phyloP scores from a whole-genome alignment of 495 filamentous ascomycete genomes.

The Chaetomium tenue region DNA sequence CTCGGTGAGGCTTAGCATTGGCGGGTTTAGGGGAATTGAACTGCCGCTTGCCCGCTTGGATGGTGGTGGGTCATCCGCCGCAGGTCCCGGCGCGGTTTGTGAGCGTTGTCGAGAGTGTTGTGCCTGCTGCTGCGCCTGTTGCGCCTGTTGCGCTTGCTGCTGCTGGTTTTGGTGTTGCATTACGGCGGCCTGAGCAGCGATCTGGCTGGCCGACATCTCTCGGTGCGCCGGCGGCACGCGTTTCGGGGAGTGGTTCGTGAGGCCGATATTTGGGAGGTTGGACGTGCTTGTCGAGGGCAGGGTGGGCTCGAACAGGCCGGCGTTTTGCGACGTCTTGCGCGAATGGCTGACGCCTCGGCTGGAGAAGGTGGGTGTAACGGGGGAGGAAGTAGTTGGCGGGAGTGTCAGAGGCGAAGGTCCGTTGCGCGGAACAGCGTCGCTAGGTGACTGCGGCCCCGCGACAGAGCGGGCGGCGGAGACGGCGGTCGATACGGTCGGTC shows the following conservation, averaged over 20 bases:
- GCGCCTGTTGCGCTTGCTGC: slow-evolving; percentile 43
- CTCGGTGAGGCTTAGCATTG: slow-evolving; percentile 54
- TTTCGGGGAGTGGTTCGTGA: slow-evolving; percentile 37
- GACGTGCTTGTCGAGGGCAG: slow-evolving; percentile 64
- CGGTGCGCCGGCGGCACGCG: slow-evolving; percentile 47
- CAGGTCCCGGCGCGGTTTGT: slow-evolving; percentile 59
- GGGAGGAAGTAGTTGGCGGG: slow-evolving; percentile 37
- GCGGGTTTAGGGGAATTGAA: slow-evolving; percentile 56
- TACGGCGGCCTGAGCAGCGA: slow-evolving; percentile 88
- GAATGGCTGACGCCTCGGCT: slow-evolving; percentile 39
- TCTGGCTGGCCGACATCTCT: slow-evolving; percentile 67
- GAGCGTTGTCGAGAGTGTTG: slow-evolving; percentile 63
- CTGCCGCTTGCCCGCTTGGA: slow-evolving; percentile 47
- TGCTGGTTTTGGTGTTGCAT: slow-evolving; percentile 58
- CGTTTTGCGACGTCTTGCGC: slow-evolving; percentile 64
- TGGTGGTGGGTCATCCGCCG: slow-evolving; percentile 35
- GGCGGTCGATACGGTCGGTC: slow-evolving; percentile 44
- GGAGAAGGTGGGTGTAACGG: slow-evolving; percentile 32
- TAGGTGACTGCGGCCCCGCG: slow-evolving; percentile 34
- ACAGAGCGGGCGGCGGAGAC: slow-evolving; percentile 40
- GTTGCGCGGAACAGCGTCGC: slow-evolving; percentile 35
- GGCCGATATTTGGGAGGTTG: slow-evolving; percentile 52
- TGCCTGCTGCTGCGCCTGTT: slow-evolving; percentile 25
- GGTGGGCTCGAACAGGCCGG: slow-evolving; percentile 86
- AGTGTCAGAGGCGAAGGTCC: slow-evolving; percentile 44